Base-by-base conservation (phyloP, 352 stramenopile genomes). In the Globisporangium parvum region DNA sequence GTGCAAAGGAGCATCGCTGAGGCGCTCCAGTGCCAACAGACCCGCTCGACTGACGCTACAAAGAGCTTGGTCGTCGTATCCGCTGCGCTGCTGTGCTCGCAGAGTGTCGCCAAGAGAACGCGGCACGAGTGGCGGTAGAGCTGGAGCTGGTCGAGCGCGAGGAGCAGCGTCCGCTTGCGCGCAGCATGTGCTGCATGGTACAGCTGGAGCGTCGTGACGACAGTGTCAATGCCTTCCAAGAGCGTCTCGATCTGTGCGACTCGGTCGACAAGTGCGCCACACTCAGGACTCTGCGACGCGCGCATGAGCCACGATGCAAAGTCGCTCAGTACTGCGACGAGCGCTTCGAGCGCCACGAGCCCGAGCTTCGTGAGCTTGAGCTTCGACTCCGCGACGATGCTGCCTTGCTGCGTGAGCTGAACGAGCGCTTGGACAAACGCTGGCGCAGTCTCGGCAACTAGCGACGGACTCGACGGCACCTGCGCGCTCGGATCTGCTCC, bases 1-100 rank as follows among this genome's bases (percentile, higher is more conserved):
- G 71, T 65, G 55, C 78, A 88, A 54, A 89, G 23, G 42, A 85
- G 61, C 59, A 75, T 52, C 10, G 58, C 69, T 1, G 63, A 67
- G 26, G 67, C 56, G 15, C 69, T 74, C 81, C 78, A 91, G 49
- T 91, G 78, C 81, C 81, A 91, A n/a, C 60, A 66, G 1, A 88
- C 17, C 55, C 77, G 67, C 21, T 71, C 57, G 6, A 76, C 41
- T 23, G 39, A 6, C 9, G 45, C 54, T 35, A 31, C 60, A 41
- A 21, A 39, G 23, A 21, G 15, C 15, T 45, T 14, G 39, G 15
- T 14, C 39, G 15, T 37, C 8, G 31, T 14, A 5, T 37, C 31
- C 10, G 31, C 0, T 8, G 31, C 6, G 12, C 1, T 37, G 31
- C 31, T 12, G 31, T 12, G 31, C 12, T 37, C 31, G 31, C 31